phyloP scores from a whole-genome alignment of 2,329 filamentous ascomycete species.

The Lasiodiplodia hormozganensis region DNA sequence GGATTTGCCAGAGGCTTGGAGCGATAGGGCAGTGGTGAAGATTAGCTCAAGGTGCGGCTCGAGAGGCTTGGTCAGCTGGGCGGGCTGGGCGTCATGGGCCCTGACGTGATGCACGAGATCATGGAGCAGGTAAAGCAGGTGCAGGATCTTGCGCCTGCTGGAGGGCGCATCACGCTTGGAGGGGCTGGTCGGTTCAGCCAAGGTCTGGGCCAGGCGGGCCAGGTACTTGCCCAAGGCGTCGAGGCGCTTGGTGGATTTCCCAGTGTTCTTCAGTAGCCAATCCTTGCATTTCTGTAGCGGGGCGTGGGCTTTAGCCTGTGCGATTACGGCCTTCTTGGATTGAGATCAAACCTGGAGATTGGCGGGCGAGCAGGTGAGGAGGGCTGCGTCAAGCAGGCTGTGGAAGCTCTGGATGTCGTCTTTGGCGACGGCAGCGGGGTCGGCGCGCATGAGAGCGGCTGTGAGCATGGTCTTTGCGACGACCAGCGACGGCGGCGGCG shows the following conservation, averaged over 20 bases:
- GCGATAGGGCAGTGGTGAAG: constrained; percentile 62
- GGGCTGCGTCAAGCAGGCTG: constrained; percentile 25
- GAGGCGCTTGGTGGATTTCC: constrained; percentile 70
- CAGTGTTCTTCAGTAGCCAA: constrained; percentile 79
- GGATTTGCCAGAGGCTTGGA: constrained; percentile 63
- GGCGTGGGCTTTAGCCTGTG: constrained; percentile 19
- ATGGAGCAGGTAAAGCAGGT: constrained; percentile 79
- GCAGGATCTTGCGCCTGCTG: constrained; percentile 71
- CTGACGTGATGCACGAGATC: constrained; percentile 68
- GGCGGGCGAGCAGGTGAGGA: constrained; percentile 26
- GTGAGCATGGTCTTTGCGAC: constrained; percentile 27
- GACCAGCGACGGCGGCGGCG: constrained; percentile 5
- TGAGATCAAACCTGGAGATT: constrained; percentile 30
- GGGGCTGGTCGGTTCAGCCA: constrained; percentile 31
- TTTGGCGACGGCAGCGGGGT: constrained; percentile 11
- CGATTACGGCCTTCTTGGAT: constrained; percentile 5
- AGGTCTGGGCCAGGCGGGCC: constrained; percentile 69
- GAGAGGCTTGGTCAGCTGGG: constrained; percentile 60
- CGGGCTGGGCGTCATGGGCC: not conserved
- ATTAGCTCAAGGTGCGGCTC: constrained; percentile 68
- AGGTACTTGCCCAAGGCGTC: constrained; percentile 78
- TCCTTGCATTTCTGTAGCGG: constrained; percentile 78
- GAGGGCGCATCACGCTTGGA: constrained; percentile 53
- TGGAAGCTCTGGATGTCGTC: constrained; percentile 27
- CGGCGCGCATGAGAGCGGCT: constrained; percentile 18